These are phyloP conservation scores for Aspergillus oerlinghausenensis DNA, from an alignment of 2,329 filamentous ascomycete species.

Conservation along the genomic window DNA sequence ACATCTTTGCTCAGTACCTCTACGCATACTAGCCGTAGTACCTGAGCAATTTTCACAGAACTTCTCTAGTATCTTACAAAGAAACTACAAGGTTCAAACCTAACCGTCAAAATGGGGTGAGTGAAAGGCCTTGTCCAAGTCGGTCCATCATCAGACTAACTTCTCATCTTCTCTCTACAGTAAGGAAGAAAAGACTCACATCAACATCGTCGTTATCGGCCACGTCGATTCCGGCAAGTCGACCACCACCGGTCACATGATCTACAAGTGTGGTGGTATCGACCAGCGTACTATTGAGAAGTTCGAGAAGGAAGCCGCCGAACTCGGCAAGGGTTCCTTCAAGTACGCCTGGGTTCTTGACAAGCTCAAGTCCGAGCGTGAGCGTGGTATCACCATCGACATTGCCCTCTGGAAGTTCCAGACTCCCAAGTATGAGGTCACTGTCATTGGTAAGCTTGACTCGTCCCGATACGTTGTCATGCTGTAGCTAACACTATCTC, in stretches of 20 bases:
- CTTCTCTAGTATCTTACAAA: constrained; percentile 46
- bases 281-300: constrained; percentile 99
- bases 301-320: constrained; percentile 99
- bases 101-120: constrained; percentile 59
- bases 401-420: constrained; percentile 99
- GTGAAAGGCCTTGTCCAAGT: constrained; percentile 24
- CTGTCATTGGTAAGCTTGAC: constrained; percentile 75
- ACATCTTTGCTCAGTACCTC: constrained; percentile 42
- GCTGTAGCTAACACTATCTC: constrained; percentile 13
- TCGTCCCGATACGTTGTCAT: neutral
- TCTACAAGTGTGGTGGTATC: constrained; percentile 99
- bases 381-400: constrained; percentile 99
- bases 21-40: constrained; percentile 48
- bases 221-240: constrained; percentile 99
- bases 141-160: neutral
- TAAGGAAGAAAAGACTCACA: constrained; percentile 94
- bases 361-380: constrained; percentile 99
- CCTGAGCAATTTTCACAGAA: constrained; percentile 43
- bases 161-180: constrained; percentile 43
- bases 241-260: constrained; percentile 92
- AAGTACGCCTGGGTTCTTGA: constrained; percentile 99
- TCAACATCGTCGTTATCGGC: constrained; percentile 98
- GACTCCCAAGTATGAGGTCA: constrained; percentile 96
- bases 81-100: constrained; percentile 43
- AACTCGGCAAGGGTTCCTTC: constrained; percentile 99